Evolutionary conservation across 202 grass and related monocot genomes (phyloP).

Genomic region (Setaria italica): DNA sequence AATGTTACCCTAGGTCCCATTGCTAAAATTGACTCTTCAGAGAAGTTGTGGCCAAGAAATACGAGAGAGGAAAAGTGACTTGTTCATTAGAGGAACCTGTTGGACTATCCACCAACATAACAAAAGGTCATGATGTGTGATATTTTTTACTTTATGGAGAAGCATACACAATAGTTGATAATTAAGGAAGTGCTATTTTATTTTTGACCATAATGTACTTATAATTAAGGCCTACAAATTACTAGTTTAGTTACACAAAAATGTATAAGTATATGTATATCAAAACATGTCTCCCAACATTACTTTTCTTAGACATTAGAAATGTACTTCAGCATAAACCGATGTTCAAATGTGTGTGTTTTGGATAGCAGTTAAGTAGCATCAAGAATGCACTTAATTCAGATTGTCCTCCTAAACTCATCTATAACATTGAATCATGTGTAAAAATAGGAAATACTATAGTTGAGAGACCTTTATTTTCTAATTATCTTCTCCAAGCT

Average conservation of each 20-base stretch:
- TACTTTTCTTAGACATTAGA: background rate
- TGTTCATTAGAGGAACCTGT: background rate
- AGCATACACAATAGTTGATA: background rate
- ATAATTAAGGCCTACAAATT: background rate
- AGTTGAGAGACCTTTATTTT: too few relatives aligned
- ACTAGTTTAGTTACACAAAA: background rate
- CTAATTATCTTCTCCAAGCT: too few relatives aligned
- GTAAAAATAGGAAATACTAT: too few relatives aligned
- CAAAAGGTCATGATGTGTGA: background rate
- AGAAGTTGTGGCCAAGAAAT: background rate
- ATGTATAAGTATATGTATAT: background rate
- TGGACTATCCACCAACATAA: background rate
- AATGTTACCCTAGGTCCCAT: background rate
- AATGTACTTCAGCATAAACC: background rate
- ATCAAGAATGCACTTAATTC: background rate
- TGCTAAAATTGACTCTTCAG: background rate
- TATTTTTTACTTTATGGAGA: background rate
- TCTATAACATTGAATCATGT: too few relatives aligned
- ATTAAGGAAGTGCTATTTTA: background rate
- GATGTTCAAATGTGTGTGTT: background rate
- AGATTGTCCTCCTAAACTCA: too few relatives aligned
- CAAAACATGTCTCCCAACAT: background rate
- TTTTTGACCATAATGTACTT: background rate
- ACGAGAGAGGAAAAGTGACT: background rate
- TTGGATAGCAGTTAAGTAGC: background rate